phyloP scores from a whole-genome alignment of 2,329 filamentous ascomycete species.

The Monilinia fructigena region DNA sequence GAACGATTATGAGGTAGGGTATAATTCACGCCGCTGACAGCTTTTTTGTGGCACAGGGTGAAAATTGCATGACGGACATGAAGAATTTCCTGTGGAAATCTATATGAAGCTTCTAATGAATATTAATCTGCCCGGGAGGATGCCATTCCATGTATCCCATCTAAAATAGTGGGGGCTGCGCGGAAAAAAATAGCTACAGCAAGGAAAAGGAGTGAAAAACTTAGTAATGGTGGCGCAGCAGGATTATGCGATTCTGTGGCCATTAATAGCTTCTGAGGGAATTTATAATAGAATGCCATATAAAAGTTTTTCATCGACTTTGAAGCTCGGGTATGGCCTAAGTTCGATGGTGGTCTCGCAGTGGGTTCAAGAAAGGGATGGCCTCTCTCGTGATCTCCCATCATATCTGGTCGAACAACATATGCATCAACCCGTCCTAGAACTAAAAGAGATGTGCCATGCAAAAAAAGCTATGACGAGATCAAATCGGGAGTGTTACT shows the following conservation, averaged over 20 bases:
- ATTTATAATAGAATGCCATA: background rate
- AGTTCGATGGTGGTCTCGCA: background rate
- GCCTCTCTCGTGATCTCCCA: background rate
- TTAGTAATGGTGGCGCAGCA: conserved; percentile 17
- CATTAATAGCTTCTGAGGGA: conserved; percentile 11
- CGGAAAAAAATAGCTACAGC: conserved; percentile 14
- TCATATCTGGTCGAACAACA: background rate
- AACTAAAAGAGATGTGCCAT: background rate
- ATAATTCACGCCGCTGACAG: conserved; percentile 8
- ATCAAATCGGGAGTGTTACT: background rate
- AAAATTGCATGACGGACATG: conserved; percentile 18
- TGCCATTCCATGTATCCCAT: conserved; percentile 11
- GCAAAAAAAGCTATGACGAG: background rate
- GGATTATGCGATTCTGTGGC: background rate
- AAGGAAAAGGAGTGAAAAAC: conserved; percentile 11
- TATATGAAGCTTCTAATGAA: conserved; percentile 21
- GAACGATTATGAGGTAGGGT: conserved; percentile 7
- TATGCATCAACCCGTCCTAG: background rate
- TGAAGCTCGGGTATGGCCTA: background rate
- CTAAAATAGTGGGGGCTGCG: conserved; percentile 9
- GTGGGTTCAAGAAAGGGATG: background rate
- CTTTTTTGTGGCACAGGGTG: conserved; percentile 2
- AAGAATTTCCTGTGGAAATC: conserved; percentile 2
- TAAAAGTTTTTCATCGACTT: background rate
- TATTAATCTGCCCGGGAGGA: background rate